These are phyloP conservation scores for Verticillium albo-atrum DNA, from an alignment of 2,329 filamentous ascomycete species.

Conservation along the genomic window DNA sequence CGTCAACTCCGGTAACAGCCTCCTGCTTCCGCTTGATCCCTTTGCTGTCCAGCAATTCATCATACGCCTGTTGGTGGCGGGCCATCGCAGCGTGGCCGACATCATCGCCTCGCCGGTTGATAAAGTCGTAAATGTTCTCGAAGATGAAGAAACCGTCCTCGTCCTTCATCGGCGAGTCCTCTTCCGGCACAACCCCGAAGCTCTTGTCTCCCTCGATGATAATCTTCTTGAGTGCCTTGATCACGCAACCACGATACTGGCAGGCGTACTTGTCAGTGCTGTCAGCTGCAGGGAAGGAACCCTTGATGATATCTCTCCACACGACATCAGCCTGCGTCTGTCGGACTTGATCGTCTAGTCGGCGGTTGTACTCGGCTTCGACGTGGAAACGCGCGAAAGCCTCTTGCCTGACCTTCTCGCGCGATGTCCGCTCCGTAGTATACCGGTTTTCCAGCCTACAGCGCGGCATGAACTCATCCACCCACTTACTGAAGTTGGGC, in stretches of 20 bases:
- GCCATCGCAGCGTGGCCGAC: slow-evolving; percentile 29
- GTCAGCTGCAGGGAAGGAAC: slow-evolving; percentile 20
- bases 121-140: slow-evolving; percentile 35
- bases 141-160: slow-evolving; percentile 38
- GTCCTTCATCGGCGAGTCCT: slow-evolving; percentile 21
- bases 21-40: background rate
- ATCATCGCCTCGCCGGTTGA: slow-evolving; percentile 29
- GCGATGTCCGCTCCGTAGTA: slow-evolving; percentile 17
- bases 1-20: background rate
- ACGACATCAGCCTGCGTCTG: slow-evolving; percentile 32
- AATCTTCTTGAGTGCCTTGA: slow-evolving; percentile 43
- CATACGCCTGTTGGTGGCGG: slow-evolving; percentile 13
- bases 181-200: slow-evolving; percentile 27
- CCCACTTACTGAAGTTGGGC: slow-evolving; percentile 54
- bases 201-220: slow-evolving; percentile 38
- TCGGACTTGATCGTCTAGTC: slow-evolving; percentile 34
- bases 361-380: slow-evolving; percentile 35
- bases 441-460: slow-evolving; percentile 37
- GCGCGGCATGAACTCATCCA: slow-evolving; percentile 57
- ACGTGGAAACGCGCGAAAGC: slow-evolving; percentile 49
- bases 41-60: background rate
- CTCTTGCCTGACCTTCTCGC: slow-evolving; percentile 44
- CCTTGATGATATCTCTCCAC: slow-evolving; percentile 40
- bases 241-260: slow-evolving; percentile 26
- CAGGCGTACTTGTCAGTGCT: slow-evolving; percentile 8